These are phyloP conservation scores for Meyerozyma athensensis DNA, from an alignment of 1,139 yeast species.

Conservation along the genomic window DNA sequence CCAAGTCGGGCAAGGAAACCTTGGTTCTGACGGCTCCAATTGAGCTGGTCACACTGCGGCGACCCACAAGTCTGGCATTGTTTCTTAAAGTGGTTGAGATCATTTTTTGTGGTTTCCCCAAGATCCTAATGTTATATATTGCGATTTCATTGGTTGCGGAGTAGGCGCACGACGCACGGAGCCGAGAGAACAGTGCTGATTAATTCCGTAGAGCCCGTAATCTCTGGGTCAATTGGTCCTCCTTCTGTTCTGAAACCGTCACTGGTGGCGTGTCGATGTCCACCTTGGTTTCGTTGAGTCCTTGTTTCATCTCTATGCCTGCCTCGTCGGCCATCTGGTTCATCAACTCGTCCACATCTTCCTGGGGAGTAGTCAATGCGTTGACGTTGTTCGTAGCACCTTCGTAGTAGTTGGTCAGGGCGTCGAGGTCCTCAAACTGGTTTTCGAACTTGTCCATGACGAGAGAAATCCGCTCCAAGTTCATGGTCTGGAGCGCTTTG, in stretches of 20 bases:
- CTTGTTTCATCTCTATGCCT: constrained; percentile 88
- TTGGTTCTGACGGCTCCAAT: constrained; percentile 42
- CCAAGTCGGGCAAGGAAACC: constrained; percentile 33
- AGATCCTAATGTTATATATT: neutral
- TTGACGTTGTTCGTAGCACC: constrained; percentile 83
- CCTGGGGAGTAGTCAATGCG: constrained; percentile 89
- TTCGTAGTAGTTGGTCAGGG: constrained; percentile 89
- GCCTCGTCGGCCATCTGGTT: constrained; percentile 97
- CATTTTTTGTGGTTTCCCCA: constrained; percentile 10
- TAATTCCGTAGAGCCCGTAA: constrained; percentile 61
- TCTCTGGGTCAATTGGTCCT: constrained; percentile 83
- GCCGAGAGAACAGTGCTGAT: neutral
- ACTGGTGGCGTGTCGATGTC: constrained; percentile 37
- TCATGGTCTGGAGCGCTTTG: constrained; percentile 92
- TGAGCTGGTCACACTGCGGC: constrained; percentile 14
- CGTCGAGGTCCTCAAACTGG: constrained; percentile 95
- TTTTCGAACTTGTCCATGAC: constrained; percentile 97
- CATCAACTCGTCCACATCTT: constrained; percentile 88
- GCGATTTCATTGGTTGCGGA: constrained; percentile 2
- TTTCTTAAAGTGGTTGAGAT: constrained; percentile 21
- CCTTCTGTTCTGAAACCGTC: constrained; percentile 62
- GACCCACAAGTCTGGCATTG: constrained; percentile 14
- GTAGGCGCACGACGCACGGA: neutral
- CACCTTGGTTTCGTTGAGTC: constrained; percentile 54
- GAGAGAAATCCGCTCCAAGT: constrained; percentile 82